Evolutionary conservation across 305 asterid genomes (phyloP), one percentile per base, ranked within the genome.

Genomic region (Fraxinus platypoda): DNA sequence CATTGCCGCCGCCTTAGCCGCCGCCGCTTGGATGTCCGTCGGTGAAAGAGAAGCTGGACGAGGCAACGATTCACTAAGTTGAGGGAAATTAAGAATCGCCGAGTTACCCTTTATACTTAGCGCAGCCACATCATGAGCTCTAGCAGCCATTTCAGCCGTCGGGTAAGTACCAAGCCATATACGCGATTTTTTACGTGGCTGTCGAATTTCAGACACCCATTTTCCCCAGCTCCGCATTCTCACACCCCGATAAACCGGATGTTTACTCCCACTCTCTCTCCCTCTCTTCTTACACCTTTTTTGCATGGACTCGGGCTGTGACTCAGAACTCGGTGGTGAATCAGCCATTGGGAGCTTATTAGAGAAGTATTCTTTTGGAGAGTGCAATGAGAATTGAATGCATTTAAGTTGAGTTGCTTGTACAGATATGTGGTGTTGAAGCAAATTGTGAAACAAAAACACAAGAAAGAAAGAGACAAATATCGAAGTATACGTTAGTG

Each of bases 111-210:
- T 91, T 66, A 92, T 88, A 83, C 92, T 83, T 54, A 91, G 76
- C 13, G 90, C 91, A n/a, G 97, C 94, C 74, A 91, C 97, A 88
- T 92, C 97, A 75, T 92, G 97, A 6, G 97, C 97, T 28, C 97
- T 46, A n/a, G 97, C 97, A 71, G 97, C 97, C 97, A 92, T 92
- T 75, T 92, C 97, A 23, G 97, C 91, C 52, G 94, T 91, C 3
- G 93, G 86, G 71, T 92, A 92, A 1, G 94, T 92, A 0, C 94
- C 97, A 1, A 92, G 88, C 94, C 97, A 92, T 72, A 92, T 92
- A 37, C 97, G 88, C 8, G 92, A 79, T 76, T 92, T 92, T 84
- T 91, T 91, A 77, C 91, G 82, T 28, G 97, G 97, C 86, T 92
- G 94, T 0, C 97, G 92, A 74, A 92, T 92, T 75, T 92, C 97